Evolutionary conservation across 2,329 filamentous ascomycete genomes (phyloP), one percentile per base, ranked within the genome.

Genomic region (Ceratocystis variospora): DNA sequence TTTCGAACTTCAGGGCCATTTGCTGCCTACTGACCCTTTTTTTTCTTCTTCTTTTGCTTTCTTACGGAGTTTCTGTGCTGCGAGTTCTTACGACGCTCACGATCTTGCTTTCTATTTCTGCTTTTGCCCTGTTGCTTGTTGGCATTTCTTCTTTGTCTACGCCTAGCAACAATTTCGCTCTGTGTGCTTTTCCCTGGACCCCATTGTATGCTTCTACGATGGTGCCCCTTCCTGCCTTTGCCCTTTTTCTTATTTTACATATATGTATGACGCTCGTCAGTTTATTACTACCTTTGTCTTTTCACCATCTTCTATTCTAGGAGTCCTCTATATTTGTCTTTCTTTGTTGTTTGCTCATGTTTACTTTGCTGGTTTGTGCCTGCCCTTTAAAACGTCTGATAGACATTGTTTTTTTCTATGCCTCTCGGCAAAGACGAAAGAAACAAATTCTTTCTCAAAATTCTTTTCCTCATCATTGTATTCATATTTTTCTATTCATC

Each of bases 21-120:
- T 15, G 37, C 37, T 12, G 37, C 37, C 37, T 41, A 41, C 37
- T 41, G 10, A 41, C 37, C 10, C 37, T 15, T 41, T 37, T 41
- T 15, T 41, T 41, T 12, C 37, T 15, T 41, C 12, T 41, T 15
- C 15, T 41, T 12, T 41, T 41, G 37, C 12, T 12, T 41, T 15
- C n/a, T 62, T 62, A 12, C 33, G 33, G 33, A 46, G 15, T 62
- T 62, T 45, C 37, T 28, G 61, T 62, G 61, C 25, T 45, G 61
- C 61, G 61, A 17, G 61, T 62, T 46, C 44, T 44, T 62, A 45
- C 44, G 37, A 62, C 37, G 37, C 61, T 62, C 37, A 62, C 44
- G 61, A 28, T 62, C 37, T 28, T 22, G 37, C 4, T 46, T 44
- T 25, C 4, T 59, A 10, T 59, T 59, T 59, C 48, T 19, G 22